phyloP scores from a whole-genome alignment of 2,329 filamentous ascomycete genomes.

The Aspergillus costaricaensis region DNA sequence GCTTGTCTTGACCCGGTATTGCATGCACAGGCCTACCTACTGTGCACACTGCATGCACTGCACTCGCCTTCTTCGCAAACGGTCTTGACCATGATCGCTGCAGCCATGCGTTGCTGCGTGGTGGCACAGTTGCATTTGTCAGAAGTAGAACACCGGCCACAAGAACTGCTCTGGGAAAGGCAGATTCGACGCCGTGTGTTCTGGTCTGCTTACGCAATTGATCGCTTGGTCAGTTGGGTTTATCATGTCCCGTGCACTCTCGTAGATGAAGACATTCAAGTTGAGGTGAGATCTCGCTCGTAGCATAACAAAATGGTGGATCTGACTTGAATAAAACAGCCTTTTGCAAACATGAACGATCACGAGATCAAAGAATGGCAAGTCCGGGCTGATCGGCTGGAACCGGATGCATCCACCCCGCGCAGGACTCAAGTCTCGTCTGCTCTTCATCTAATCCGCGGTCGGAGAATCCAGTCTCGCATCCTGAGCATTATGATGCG shows the following conservation, averaged over 20 bases:
- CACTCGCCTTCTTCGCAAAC: constrained; percentile 8
- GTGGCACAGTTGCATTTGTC: constrained; percentile 2
- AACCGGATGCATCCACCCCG: background rate
- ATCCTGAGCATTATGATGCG: constrained; percentile 5
- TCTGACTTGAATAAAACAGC: background rate
- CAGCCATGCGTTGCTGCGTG: constrained; percentile 6
- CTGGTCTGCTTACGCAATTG: constrained; percentile 9
- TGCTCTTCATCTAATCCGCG: constrained; percentile 1
- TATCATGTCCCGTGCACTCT: constrained; percentile 7
- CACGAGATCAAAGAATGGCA: constrained; percentile 1
- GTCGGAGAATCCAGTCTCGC: constrained; percentile 1
- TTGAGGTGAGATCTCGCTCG: background rate
- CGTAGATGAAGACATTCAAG: constrained; percentile 1
- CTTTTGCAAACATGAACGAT: constrained; percentile 7
- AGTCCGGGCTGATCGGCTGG: background rate
- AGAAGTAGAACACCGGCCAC: background rate
- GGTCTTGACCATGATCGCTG: constrained; percentile 5
- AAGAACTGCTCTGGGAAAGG: background rate
- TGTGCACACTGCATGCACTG: constrained; percentile 6
- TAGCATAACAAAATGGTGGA: too few relatives aligned
- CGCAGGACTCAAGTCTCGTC: constrained; percentile 3
- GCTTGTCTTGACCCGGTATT: constrained; percentile 2
- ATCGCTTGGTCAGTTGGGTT: constrained; percentile 5
- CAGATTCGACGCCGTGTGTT: constrained; percentile 5
- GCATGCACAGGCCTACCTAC: constrained; percentile 5